A percentile compares a stretch with the other conserved stretches of the same genome.
phyloP scores from a whole-genome alignment of 306 rosid species.

The Carpinus fangiana region DNA sequence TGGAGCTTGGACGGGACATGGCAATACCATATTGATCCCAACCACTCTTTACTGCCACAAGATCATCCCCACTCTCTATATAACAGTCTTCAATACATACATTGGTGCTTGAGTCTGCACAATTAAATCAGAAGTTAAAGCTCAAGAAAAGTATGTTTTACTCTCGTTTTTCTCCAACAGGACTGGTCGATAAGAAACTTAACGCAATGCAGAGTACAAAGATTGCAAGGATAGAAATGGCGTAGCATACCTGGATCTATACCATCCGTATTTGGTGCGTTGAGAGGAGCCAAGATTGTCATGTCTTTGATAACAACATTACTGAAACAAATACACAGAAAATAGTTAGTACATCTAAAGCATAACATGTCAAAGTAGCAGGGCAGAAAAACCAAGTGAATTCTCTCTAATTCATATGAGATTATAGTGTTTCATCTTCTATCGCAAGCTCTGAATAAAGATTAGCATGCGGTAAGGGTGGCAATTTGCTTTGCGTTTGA shows the following conservation, averaged over 20 bases:
- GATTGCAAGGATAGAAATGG: neutral
- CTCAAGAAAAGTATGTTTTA: slow-evolving; percentile 1
- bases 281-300: slow-evolving; percentile 94
- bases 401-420: neutral
- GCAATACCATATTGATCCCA: slow-evolving; percentile 96
- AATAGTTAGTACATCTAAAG: slow-evolving; percentile 12
- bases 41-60: slow-evolving; percentile 92
- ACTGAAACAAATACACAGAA: slow-evolving; percentile 48
- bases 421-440: neutral
- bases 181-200: slow-evolving; percentile 3
- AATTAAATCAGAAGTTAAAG: slow-evolving; percentile 20
- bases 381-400: neutral
- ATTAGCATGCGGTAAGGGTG: neutral
- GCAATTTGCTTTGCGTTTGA: too few species aligned
- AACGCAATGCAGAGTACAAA: neutral
- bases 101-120: slow-evolving; percentile 74
- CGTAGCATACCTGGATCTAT: slow-evolving; percentile 76
- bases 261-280: slow-evolving; percentile 96
- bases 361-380: neutral
- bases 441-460: neutral
- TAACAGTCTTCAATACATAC: slow-evolving; percentile 93
- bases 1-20: slow-evolving; percentile 69
- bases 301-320: slow-evolving; percentile 88
- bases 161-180: neutral
- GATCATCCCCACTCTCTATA: slow-evolving; percentile 96